Percentiles rank a stretch among this genome's conserved stretches.
phyloP scores from a whole-genome alignment of 345 rosid genomes.

The Odontarrhena argentea region DNA sequence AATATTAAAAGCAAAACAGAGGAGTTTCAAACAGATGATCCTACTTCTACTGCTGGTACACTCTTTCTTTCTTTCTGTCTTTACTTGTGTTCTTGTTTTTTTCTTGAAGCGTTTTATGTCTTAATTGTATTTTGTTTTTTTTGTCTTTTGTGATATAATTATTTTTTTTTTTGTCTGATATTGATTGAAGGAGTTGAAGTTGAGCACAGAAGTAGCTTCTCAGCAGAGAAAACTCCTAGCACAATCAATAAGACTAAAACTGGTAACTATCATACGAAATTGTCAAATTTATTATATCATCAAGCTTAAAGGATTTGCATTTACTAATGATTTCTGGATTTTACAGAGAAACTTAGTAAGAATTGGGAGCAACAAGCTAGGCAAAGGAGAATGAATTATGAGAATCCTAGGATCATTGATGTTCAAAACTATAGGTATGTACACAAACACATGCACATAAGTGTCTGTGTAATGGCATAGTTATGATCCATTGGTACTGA shows the following conservation, averaged over 20 bases:
- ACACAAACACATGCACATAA: neutral
- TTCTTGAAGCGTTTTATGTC: constrained; percentile 7
- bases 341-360: constrained; percentile 76
- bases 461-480: neutral
- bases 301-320: neutral
- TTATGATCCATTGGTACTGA: constrained; percentile 13
- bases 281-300: constrained; percentile 2
- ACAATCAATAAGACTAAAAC: constrained; percentile 83
- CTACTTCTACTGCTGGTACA: constrained; percentile 48
- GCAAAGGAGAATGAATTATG: constrained; percentile 82
- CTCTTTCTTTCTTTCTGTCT: neutral
- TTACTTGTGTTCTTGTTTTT: constrained; percentile 38
- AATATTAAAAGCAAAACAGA: constrained; percentile 89
- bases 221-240: constrained; percentile 82
- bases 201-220: constrained; percentile 79
- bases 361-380: constrained; percentile 63
- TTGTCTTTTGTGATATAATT: constrained; percentile 37
- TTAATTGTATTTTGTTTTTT: neutral
- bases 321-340: constrained; percentile 11
- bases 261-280: constrained; percentile 50
- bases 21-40: constrained; percentile 86
- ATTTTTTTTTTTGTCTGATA: constrained; percentile 6
- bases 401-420: constrained; percentile 92
- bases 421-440: constrained; percentile 89
- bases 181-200: constrained; percentile 58